Conservation (phyloP, 345 rosid species). For the Ceriops zippeliana region DNA sequence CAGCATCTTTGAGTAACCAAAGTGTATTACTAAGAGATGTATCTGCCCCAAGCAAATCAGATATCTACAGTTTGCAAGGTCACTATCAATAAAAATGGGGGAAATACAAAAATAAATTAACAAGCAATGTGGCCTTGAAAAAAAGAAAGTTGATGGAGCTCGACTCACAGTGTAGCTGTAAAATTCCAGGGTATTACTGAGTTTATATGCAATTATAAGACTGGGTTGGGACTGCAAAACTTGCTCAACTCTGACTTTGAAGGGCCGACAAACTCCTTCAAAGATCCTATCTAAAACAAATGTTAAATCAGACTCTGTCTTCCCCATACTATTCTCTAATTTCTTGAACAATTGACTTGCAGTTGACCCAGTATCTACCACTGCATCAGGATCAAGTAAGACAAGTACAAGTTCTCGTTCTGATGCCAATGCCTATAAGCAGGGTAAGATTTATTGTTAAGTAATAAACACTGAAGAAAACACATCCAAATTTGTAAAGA, state of each 20-base stretch:
- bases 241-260: constrained; percentile 98
- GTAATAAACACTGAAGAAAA: constrained; percentile 8
- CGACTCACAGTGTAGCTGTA: constrained; percentile 85
- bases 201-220: constrained; percentile 84
- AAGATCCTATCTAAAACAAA: constrained; percentile 96
- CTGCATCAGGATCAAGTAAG: constrained; percentile 75
- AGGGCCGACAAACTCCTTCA: constrained; percentile 99
- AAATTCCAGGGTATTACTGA: constrained; percentile 84
- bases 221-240: constrained; percentile 96
- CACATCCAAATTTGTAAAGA: background rate
- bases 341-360: constrained; percentile 43
- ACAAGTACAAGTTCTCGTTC: constrained; percentile 89
- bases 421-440: constrained; percentile 87
- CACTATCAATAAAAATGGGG: constrained; percentile 9
- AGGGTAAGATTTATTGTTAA: constrained; percentile 16
- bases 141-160: constrained; percentile 13
- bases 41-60: constrained; percentile 86
- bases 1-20: constrained; percentile 83
- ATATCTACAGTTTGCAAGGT: constrained; percentile 45
- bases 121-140: background rate
- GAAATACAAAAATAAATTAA: background rate
- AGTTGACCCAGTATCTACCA: constrained; percentile 50
- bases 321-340: constrained; percentile 54
- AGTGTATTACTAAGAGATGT: constrained; percentile 84
- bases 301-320: constrained; percentile 71